Base-by-base conservation (phyloP, 331 rosid species). In the Quercus phellos region DNA sequence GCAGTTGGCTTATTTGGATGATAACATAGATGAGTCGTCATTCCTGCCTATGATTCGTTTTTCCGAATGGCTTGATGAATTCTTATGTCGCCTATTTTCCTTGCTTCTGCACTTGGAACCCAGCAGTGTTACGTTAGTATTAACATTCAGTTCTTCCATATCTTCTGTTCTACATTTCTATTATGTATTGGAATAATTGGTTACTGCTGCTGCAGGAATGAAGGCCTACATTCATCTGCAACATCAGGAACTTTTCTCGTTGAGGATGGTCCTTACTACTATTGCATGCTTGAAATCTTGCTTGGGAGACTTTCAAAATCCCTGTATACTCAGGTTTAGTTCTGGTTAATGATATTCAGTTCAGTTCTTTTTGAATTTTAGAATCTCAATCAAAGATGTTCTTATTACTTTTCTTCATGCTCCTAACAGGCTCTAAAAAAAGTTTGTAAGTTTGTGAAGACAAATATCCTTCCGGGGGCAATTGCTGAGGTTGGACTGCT, bases 401-500 rank as follows among this genome's bases (percentile, higher is more conserved):
- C 42, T 74, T 74, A 69, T 79, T 64, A 68, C 24, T 82, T 83
- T 74, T 75, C 58, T 63, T 21, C 70, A 64, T 74, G 53, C 81
- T 63, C 75, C 61, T 70, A 60, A 56, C 88, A 94, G 99, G 99
- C 96, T 70, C 82, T 94, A 84, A 94, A 91, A 86, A 92, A 92
- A 89, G 84, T 92, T 80, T 93, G 98, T 73, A 91, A 95, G 84
- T 95, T 95, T 88, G 94, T 95, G 78, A 89, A 85, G 86, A 93
- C 99, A 83, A 93, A 95, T 86, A 95, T 93, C 84, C 99, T 95
- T 83, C 99, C 96, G 13, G 99, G 98, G 80, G 98, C 98, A 85
- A 80, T 91, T 80, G 94, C 96, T 59, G 99, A 95, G 92, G 99
- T 95, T 83, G 99, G 98, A 80, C 88, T 95, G 80, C 98, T 95